phyloP scores from a whole-genome alignment of 164 flowering plant species.

The Amborella trichopoda region DNA sequence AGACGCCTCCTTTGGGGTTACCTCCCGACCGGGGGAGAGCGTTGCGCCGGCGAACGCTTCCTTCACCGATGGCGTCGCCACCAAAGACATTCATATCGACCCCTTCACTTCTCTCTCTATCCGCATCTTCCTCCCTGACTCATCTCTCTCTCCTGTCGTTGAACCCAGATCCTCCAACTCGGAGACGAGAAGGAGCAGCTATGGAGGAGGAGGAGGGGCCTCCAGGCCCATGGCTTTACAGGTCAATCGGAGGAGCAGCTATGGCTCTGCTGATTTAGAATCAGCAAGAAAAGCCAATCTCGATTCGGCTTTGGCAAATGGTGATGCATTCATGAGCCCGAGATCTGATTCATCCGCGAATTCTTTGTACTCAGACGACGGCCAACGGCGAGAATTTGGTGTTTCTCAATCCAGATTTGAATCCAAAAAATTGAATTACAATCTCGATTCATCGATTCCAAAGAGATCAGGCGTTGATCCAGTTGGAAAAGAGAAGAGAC shows the following conservation, averaged over 20 bases:
- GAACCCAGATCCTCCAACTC: background rate
- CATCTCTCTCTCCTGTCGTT: slow-evolving; percentile 17
- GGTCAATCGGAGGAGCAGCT: background rate
- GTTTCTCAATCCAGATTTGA: too few relatives aligned
- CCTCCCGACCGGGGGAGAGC: slow-evolving; percentile 60
- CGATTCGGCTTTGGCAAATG: too few relatives aligned
- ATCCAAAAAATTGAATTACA: too few relatives aligned
- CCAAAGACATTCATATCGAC: slow-evolving; percentile 86
- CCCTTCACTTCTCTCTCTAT: slow-evolving; percentile 44
- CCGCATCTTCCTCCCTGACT: slow-evolving; percentile 55
- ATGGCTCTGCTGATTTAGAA: too few relatives aligned
- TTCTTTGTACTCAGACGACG: too few relatives aligned
- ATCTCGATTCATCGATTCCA: background rate
- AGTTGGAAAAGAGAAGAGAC: background rate
- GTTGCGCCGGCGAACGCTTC: slow-evolving; percentile 61
- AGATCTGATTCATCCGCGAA: too few relatives aligned
- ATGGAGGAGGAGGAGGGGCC: slow-evolving; percentile 6
- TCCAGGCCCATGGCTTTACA: slow-evolving; percentile 4
- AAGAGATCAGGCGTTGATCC: background rate
- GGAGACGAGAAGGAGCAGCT: slow-evolving; percentile 15
- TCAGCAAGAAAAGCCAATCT: too few relatives aligned
- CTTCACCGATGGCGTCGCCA: slow-evolving; percentile 90
- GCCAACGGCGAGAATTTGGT: too few relatives aligned
- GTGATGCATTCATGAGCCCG: too few relatives aligned
- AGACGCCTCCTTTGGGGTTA: slow-evolving; percentile 47